Base-by-base conservation (phyloP, 2,329 filamentous ascomycete species). In the Plectosphaerella plurivora region DNA sequence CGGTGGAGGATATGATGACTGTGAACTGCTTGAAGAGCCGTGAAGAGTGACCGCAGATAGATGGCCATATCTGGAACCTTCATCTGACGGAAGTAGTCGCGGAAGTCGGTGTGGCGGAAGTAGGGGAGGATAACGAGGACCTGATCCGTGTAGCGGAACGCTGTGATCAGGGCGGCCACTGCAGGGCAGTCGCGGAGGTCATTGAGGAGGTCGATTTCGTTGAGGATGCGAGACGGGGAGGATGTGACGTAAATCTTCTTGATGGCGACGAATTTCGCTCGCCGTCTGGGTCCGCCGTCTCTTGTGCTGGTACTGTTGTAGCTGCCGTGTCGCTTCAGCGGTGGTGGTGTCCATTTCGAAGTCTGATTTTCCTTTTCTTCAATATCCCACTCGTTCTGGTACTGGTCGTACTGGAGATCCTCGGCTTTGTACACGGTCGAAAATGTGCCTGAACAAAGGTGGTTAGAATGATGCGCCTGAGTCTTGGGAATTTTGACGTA, bases 241-340 rank as follows among this genome's bases (percentile, higher is more conserved):
- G 92, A 97, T 1, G 95, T 99, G 58, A 97, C 94, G 69, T 99
- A 99, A 61, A 99, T 99, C 75, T 99, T 99, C 75, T 99, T 99
- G 70, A 99, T 89, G 18, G 95, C 94, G 56, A 99, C 95, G 64
- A 87, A 97, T 66, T 88, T 89, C 22, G 87, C 77, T 20, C 57
- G 55, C 4, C 53, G 58, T 20, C 54, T 51, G 1, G 53, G 37
- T 45, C 4, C 42, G 3, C 46, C 45, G n/a, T 14, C 14, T 16
- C 10, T 15, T 16, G 65, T 68, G 3, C 46, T 44, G n/a, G 10
- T n/a, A 14, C 14, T 15, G 18, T 65, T 68, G 47, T 71, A 65
- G 42, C 74, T 74, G 9, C 61, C 47, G 63, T 69, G 61, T 68
- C 77, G 64, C 65, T 83, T 87, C 11, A 83, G 65, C 1, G 85